A percentile compares a stretch with the other conserved stretches of the same genome.
Evolutionary conservation across 202 grass and related monocot species (phyloP).

Genomic region (Zoysia matrella): DNA sequence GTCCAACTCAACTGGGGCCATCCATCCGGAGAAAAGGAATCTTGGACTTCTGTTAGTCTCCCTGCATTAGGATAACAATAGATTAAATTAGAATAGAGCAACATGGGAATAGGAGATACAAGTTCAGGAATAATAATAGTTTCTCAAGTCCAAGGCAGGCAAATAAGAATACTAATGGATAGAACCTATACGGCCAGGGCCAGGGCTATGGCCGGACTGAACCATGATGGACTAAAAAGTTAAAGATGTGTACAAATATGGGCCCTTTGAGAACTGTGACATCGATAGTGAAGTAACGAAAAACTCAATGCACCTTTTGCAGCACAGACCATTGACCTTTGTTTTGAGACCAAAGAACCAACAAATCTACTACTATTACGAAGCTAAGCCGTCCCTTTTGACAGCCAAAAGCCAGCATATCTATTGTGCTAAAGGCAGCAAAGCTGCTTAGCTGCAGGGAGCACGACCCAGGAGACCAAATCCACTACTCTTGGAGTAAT

Average conservation of each 20-base stretch:
- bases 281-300: constrained; percentile 41
- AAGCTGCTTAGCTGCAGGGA: constrained; percentile 37
- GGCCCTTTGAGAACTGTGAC: constrained; percentile 32
- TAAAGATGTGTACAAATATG: constrained; percentile 42
- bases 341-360: constrained; percentile 26
- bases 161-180: constrained; percentile 44
- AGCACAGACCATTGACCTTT: constrained; percentile 45
- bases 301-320: constrained; percentile 39
- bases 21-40: constrained; percentile 57
- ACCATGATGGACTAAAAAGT: constrained; percentile 27
- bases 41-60: constrained; percentile 67
- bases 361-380: constrained; percentile 23
- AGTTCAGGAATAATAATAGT: constrained; percentile 40
- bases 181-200: not conserved
- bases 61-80: constrained; percentile 48
- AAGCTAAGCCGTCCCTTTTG: constrained; percentile 40
- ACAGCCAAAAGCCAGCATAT: constrained; percentile 52
- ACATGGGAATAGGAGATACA: constrained; percentile 53
- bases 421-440: constrained; percentile 34
- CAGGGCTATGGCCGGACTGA: constrained; percentile 43
- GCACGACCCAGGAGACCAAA: constrained; percentile 38
- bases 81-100: constrained; percentile 53
- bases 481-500: constrained; percentile 47
- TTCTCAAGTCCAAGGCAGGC: constrained; percentile 46
- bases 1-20: constrained; percentile 51